Conservation (phyloP, 495 filamentous ascomycete genomes). For the Xylaria sp. region DNA sequence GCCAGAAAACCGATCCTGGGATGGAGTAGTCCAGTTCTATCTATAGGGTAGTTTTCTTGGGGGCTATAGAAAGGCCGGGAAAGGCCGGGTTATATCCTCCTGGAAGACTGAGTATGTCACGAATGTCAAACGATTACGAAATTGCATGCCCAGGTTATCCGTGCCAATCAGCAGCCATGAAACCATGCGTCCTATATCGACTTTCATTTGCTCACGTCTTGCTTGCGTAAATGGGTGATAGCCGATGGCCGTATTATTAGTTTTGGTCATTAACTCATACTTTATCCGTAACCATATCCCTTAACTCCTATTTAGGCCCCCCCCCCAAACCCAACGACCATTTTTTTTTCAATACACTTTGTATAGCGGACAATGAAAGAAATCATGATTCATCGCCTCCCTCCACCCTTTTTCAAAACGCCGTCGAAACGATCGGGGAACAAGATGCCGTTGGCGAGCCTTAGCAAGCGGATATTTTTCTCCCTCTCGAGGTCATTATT, state of each 20-base stretch:
- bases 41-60: not conserved
- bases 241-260: not conserved
- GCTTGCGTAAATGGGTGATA: not conserved
- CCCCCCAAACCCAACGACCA: not conserved
- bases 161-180: not conserved
- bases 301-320: not conserved
- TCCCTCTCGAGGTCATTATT: conserved; percentile 29
- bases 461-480: conserved; percentile 33
- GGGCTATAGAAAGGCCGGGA: not conserved
- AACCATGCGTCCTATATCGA: not conserved
- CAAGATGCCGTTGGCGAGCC: conserved; percentile 52
- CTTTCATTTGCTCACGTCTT: not conserved
- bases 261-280: not conserved
- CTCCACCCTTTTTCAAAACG: conserved; percentile 29
- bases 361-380: not conserved
- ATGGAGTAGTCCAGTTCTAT: conserved; percentile 7
- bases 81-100: not conserved
- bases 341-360: not conserved
- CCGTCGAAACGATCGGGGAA: conserved; percentile 53
- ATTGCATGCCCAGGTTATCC: not conserved
- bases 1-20: not conserved
- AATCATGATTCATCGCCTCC: conserved; percentile 14
- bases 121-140: conserved; percentile 6
- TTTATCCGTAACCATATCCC: not conserved
- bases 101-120: not conserved